These are phyloP conservation scores for Linnemannia exigua DNA, from an alignment of 192 early-diverging fungal species.

Conservation along the genomic window DNA sequence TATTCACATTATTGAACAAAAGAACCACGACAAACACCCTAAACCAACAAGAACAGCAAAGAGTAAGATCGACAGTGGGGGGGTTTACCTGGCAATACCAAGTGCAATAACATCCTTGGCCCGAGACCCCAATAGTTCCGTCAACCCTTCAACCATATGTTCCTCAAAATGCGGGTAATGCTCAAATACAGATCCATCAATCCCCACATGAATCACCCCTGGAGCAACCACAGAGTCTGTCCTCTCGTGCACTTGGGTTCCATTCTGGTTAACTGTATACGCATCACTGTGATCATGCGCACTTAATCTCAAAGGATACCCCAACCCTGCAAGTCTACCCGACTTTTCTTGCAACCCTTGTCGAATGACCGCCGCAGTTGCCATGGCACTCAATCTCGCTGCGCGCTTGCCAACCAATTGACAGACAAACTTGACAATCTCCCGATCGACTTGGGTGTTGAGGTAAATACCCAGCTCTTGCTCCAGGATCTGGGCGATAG, in stretches of 20 bases:
- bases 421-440: conserved; percentile 85
- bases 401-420: conserved; percentile 85
- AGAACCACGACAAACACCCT: no score
- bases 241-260: conserved; percentile 22
- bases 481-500: conserved; percentile 78
- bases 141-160: conserved; percentile 75
- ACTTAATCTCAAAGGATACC: conserved; percentile 23
- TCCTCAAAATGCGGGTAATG: conserved; percentile 86
- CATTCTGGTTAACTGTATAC: conserved; percentile 8
- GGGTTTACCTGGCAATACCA: conserved; percentile 64
- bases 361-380: conserved; percentile 71
- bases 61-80: neutral
- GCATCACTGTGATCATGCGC: neutral
- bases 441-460: conserved; percentile 81
- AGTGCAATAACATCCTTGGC: conserved; percentile 74
- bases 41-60: neutral
- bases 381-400: conserved; percentile 81
- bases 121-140: conserved; percentile 78
- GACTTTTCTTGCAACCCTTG: conserved; percentile 42
- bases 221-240: conserved; percentile 33
- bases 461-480: conserved; percentile 72
- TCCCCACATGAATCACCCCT: conserved; percentile 70
- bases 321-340: conserved; percentile 23
- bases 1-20: no score
- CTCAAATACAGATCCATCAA: conserved; percentile 90